phyloP scores from a whole-genome alignment of 2,329 filamentous ascomycete species.

The Biscogniauxia marginata region DNA sequence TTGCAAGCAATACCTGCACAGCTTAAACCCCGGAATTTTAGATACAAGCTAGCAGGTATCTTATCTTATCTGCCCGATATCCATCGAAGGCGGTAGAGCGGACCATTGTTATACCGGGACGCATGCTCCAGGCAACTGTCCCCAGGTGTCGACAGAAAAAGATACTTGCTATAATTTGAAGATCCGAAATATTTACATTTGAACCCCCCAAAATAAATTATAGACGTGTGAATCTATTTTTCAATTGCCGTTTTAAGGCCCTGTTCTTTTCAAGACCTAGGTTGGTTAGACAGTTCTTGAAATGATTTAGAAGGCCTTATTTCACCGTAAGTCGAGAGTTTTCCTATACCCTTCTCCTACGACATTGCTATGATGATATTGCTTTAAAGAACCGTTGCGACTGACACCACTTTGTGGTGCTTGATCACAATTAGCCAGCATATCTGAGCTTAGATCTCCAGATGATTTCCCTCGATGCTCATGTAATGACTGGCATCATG shows the following conservation, averaged over 20 bases:
- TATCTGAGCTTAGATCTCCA: conserved; percentile 38
- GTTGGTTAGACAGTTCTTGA: background rate
- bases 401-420: conserved; percentile 49
- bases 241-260: no score
- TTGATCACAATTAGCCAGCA: conserved; percentile 53
- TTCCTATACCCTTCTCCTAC: background rate
- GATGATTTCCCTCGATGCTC: conserved; percentile 4
- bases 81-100: conserved; percentile 26
- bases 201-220: no score
- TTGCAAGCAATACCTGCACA: background rate
- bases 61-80: no score
- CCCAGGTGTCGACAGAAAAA: conserved; percentile 25
- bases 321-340: conserved; percentile 1
- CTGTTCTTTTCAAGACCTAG: no score
- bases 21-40: conserved; percentile 1
- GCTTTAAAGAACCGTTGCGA: conserved; percentile 59
- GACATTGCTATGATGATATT: conserved; percentile 45
- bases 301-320: no score
- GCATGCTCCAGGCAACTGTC: background rate
- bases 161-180: no score
- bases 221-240: no score
- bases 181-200: no score
- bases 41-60: conserved; percentile 3
- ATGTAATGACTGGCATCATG: background rate
- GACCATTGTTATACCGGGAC: conserved; percentile 18